Evolutionary conservation across 2,329 filamentous ascomycete genomes (phyloP), one percentile per base, ranked within the genome.

Genomic region (Cladosporium velox): DNA sequence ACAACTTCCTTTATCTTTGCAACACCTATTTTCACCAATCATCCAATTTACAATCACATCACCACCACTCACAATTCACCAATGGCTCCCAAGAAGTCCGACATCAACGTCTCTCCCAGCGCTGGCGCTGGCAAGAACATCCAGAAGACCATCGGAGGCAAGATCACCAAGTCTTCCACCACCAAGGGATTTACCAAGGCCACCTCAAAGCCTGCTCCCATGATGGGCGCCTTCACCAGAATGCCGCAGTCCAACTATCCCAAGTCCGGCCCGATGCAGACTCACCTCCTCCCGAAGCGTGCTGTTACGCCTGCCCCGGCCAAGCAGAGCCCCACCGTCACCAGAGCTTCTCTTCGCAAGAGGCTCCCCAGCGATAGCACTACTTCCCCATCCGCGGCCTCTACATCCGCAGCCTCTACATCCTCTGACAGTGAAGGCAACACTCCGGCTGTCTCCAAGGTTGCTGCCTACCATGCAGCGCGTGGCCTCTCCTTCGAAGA

Each of bases 391-490:
- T 44, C 57, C 10, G 32, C 44, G 10, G 18, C 34, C 59, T 61
- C 59, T 24, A n/a, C 30, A 10, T 38, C 57, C 10, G 47, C 44
- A 8, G 18, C 34, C 59, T 61, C 59, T 24, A n/a, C 30, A 10
- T 38, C 44, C 10, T 59, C 58, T 30, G 55, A 58, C 55, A 38
- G 55, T 28, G 55, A 58, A 18, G 32, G n/a, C 12, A 21, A 34
- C 55, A 21, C 55, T 12, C 24, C 34, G 3, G 34, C 55, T 59
- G 55, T n/a, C 21, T 59, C 41, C 38, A 28, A 60, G 35, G 24
- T 65, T 59, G 52, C 52, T 58, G 62, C 52, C 54, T 55, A 47
- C 54, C 26, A 65, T 11, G 35, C 35, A 21, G 62, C 62, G 26
- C 52, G 52, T 26, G 62, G 62, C 34, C n/a, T 26, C 54, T 35